Evolutionary conservation across 176 grass and related monocot genomes (phyloP).

Genomic region (Aegilops sharonensis): DNA sequence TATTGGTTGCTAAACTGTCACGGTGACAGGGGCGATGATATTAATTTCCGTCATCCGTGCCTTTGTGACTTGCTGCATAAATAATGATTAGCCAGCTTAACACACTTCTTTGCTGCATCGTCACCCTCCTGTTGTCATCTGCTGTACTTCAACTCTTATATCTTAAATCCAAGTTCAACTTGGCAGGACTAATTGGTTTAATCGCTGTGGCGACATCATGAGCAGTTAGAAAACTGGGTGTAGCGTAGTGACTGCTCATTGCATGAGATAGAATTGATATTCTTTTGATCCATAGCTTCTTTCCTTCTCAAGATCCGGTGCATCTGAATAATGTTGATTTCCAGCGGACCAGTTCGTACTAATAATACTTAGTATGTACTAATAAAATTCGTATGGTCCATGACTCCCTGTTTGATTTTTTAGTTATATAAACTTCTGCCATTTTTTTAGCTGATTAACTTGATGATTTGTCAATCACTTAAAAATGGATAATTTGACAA

Average conservation of each 20-base stretch:
- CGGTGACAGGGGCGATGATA: conserved; percentile 33
- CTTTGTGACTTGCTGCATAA: conserved; percentile 38
- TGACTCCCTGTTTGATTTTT: neutral
- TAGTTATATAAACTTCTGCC: neutral
- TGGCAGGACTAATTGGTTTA: conserved; percentile 17
- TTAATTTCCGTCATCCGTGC: conserved; percentile 17
- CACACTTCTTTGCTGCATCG: conserved; percentile 33
- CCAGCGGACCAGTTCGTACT: neutral
- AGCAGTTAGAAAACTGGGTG: neutral
- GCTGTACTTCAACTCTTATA: conserved; percentile 28
- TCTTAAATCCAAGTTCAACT: conserved; percentile 38
- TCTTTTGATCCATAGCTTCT: neutral
- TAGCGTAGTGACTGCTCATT: neutral
- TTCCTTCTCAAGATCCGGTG: neutral
- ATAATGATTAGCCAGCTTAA: conserved; percentile 46
- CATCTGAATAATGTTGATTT: conserved; percentile 10
- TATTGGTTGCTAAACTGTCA: conserved; percentile 46
- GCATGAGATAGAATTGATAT: neutral
- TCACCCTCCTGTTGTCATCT: conserved; percentile 34
- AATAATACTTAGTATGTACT: neutral
- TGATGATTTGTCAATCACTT: neutral
- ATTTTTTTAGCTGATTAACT: neutral
- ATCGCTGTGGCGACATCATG: neutral
- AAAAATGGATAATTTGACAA: neutral
- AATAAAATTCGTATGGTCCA: neutral